Percentiles rank a stretch among this genome's conserved stretches.
Evolutionary conservation across 192 early-diverging fungal species (phyloP).

Genomic region (Coemansia sp.): DNA sequence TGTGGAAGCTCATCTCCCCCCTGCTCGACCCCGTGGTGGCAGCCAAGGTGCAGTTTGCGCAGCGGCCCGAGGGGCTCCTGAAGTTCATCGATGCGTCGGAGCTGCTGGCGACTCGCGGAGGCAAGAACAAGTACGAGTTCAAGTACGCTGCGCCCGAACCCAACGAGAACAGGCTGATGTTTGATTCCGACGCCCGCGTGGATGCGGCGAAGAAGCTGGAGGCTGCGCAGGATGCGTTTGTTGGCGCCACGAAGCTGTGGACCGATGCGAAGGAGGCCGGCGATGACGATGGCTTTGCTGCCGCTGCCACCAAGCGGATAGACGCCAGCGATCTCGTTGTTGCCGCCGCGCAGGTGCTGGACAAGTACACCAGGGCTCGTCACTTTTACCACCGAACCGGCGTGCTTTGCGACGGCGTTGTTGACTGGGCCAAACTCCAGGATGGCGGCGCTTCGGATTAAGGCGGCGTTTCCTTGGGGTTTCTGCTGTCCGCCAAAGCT

Average conservation of each 20-base stretch:
- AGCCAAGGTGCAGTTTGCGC: constrained; percentile 81
- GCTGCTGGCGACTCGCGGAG: constrained; percentile 70
- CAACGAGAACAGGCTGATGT: constrained; percentile 60
- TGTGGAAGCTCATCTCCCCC: constrained; percentile 85
- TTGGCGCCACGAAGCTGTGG: constrained; percentile 56
- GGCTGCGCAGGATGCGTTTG: constrained; percentile 47
- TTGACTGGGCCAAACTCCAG: constrained; percentile 52
- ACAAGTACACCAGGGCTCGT: constrained; percentile 58
- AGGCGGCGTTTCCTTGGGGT: too few relatives aligned
- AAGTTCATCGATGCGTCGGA: constrained; percentile 65
- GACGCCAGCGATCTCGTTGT: constrained; percentile 39
- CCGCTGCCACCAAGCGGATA: constrained; percentile 16
- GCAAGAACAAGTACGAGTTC: constrained; percentile 62
- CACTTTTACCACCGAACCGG: constrained; percentile 53
- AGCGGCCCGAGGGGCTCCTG: constrained; percentile 64
- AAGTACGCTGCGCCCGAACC: constrained; percentile 56
- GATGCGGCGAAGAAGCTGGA: constrained; percentile 40
- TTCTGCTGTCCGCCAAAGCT: too few relatives aligned
- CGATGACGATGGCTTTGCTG: constrained; percentile 39
- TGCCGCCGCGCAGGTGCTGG: constrained; percentile 49
- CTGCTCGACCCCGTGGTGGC: constrained; percentile 90
- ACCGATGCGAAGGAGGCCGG: constrained; percentile 41
- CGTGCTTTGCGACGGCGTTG: constrained; percentile 26
- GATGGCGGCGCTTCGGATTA: not conserved
- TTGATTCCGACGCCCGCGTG: constrained; percentile 54